Evolutionary conservation across 495 filamentous ascomycete genomes (phyloP).

Genomic region (Penicillium manginii): DNA sequence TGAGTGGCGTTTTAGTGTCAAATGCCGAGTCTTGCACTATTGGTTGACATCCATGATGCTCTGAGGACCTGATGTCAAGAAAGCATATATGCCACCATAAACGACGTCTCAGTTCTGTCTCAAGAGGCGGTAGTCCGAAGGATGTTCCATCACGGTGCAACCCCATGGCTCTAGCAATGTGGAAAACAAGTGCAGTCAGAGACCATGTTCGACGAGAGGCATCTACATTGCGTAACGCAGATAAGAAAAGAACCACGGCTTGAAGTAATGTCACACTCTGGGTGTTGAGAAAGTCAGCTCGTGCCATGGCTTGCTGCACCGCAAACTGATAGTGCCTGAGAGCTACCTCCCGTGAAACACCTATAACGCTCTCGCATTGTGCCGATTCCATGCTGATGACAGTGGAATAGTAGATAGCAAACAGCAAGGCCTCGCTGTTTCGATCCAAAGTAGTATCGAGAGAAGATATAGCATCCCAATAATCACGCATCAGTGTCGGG

Average conservation of each 20-base stretch:
- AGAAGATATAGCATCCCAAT: slow-evolving; percentile 42
- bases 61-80: slow-evolving; percentile 73
- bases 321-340: slow-evolving; percentile 56
- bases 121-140: slow-evolving; percentile 63
- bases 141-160: slow-evolving; percentile 72
- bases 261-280: slow-evolving; percentile 70
- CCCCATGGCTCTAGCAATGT: slow-evolving; percentile 70
- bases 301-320: slow-evolving; percentile 69
- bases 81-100: slow-evolving; percentile 79
- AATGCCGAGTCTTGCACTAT: slow-evolving; percentile 61
- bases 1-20: slow-evolving; percentile 68
- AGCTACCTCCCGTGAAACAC: slow-evolving; percentile 3
- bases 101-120: slow-evolving; percentile 69
- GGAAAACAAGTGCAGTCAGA: slow-evolving; percentile 63
- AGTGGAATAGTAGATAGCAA: slow-evolving; percentile 72
- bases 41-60: slow-evolving; percentile 69
- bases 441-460: slow-evolving; percentile 37
- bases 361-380: slow-evolving; percentile 8
- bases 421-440: slow-evolving; percentile 65
- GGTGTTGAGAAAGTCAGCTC: slow-evolving; percentile 67
- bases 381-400: slow-evolving; percentile 60
- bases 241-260: slow-evolving; percentile 68
- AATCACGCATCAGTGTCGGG: slow-evolving; percentile 52
- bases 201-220: slow-evolving; percentile 59
- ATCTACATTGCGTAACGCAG: slow-evolving; percentile 56